Conservation (phyloP, 1,284 basidiomycete species). For the Phellopilus nigrolimitatus region DNA sequence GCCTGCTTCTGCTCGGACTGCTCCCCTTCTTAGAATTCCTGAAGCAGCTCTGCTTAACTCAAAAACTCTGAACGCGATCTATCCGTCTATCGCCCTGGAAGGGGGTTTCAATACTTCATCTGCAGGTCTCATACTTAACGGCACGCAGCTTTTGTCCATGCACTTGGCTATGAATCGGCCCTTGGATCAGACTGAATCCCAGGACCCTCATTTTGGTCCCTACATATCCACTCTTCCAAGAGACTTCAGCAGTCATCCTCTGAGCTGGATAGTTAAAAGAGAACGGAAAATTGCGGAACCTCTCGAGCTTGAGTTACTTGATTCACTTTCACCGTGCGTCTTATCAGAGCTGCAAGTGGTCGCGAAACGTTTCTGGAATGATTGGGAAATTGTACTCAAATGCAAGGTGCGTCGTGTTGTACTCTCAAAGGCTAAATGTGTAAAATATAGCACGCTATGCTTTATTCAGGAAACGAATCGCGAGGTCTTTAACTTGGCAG, state of each 20-base stretch:
- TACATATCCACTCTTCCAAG: conserved; percentile 73
- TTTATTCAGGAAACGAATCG: conserved; percentile 9
- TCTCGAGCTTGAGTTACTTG: conserved; percentile 33
- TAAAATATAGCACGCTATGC: too few relatives aligned
- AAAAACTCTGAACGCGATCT: conserved; percentile 53
- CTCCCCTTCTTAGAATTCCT: conserved; percentile 62
- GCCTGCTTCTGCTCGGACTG: conserved; percentile 51
- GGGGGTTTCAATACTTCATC: conserved; percentile 5
- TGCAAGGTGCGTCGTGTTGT: conserved; percentile 52
- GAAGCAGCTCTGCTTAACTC: conserved; percentile 65
- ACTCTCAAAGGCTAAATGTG: too few relatives aligned
- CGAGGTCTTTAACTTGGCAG: not conserved
- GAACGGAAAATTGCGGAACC: conserved; percentile 17
- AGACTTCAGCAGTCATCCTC: conserved; percentile 69
- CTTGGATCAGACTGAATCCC: conserved; percentile 33
- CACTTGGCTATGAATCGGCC: conserved; percentile 41
- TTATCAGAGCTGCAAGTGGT: conserved; percentile 43
- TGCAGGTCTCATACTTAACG: conserved; percentile 37
- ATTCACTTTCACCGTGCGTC: conserved; percentile 48
- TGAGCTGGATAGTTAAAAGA: conserved; percentile 59
- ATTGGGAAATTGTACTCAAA: conserved; percentile 46
- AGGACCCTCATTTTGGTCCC: conserved; percentile 61
- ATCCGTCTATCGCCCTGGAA: conserved; percentile 33
- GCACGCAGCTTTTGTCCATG: conserved; percentile 48
- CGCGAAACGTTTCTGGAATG: conserved; percentile 48